Evolutionary conservation across 805 yeast species (phyloP).

Genomic region (Cyberlindnera mycetangii): DNA sequence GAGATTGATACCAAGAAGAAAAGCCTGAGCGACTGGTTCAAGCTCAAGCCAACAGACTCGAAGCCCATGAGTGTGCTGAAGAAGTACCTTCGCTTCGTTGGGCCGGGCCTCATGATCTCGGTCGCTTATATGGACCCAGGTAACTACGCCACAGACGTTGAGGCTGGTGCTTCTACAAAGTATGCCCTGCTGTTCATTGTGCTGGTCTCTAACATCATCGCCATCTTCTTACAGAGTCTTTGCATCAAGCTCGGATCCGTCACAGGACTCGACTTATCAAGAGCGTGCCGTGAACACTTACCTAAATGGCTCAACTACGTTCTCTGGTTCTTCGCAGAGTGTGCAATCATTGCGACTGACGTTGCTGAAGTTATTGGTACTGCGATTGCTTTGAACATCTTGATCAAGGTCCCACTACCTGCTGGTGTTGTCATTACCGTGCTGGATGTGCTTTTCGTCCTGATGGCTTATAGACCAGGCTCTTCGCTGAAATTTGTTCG

Average conservation of each 20-base stretch:
- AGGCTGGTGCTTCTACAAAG: slow-evolving; percentile 80
- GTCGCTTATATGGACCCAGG: slow-evolving; percentile 96
- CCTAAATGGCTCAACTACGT: slow-evolving; percentile 63
- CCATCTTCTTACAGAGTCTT: slow-evolving; percentile 76
- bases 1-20: slow-evolving; percentile 6
- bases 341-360: slow-evolving; percentile 90
- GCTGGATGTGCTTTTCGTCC: slow-evolving; percentile 74
- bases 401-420: slow-evolving; percentile 70
- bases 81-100: slow-evolving; percentile 68
- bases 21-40: slow-evolving; percentile 10
- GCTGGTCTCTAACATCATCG: slow-evolving; percentile 76
- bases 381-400: slow-evolving; percentile 78
- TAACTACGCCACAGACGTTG: slow-evolving; percentile 84
- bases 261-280: slow-evolving; percentile 85
- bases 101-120: slow-evolving; percentile 85
- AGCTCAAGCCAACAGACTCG: slow-evolving; percentile 19
- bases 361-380: slow-evolving; percentile 94
- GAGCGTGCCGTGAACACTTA: slow-evolving; percentile 71
- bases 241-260: slow-evolving; percentile 87
- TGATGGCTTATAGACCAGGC: slow-evolving; percentile 75
- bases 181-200: slow-evolving; percentile 72
- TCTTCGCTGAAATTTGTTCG: slow-evolving; percentile 73
- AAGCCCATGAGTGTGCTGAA: slow-evolving; percentile 28
- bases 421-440: slow-evolving; percentile 79
- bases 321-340: slow-evolving; percentile 76